Conservation (phyloP, 2,329 filamentous ascomycete genomes). For the Clarireedia sp. region DNA sequence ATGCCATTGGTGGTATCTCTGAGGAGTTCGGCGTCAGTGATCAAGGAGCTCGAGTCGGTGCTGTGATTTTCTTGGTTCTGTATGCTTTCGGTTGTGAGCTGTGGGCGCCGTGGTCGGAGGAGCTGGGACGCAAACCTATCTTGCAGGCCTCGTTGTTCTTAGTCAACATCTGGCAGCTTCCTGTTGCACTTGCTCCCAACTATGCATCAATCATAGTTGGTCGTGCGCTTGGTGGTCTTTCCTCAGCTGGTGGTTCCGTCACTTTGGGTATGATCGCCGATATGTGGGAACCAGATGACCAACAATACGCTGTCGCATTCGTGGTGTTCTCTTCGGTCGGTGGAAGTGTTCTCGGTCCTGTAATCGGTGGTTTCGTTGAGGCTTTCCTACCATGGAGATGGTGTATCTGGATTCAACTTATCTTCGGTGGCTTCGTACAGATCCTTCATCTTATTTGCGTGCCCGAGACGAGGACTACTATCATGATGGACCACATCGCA, state of each 20-base stretch:
- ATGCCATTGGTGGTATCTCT: slow-evolving; percentile 56
- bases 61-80: slow-evolving; percentile 68
- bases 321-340: slow-evolving; percentile 74
- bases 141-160: slow-evolving; percentile 65
- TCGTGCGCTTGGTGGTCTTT: slow-evolving; percentile 61
- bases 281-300: slow-evolving; percentile 61
- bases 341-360: slow-evolving; percentile 67
- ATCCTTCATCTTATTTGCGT: slow-evolving; percentile 59
- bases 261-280: slow-evolving; percentile 70
- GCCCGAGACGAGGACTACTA: slow-evolving; percentile 68
- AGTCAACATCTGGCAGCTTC: slow-evolving; percentile 71
- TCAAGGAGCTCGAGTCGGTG: slow-evolving; percentile 64
- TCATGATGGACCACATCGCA: slow-evolving; percentile 72
- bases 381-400: slow-evolving; percentile 61
- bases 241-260: slow-evolving; percentile 64
- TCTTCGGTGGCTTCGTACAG: slow-evolving; percentile 65
- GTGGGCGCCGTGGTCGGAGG: slow-evolving; percentile 84
- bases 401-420: slow-evolving; percentile 80
- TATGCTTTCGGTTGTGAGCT: slow-evolving; percentile 84
- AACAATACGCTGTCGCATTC: slow-evolving; percentile 69
- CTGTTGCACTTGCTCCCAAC: slow-evolving; percentile 65
- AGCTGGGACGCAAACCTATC: slow-evolving; percentile 69
- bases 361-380: slow-evolving; percentile 71
- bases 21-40: slow-evolving; percentile 59
- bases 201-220: slow-evolving; percentile 63